These are phyloP conservation scores for Neopestalotiopsis sp. DNA, from an alignment of 2,329 filamentous ascomycete genomes.

Conservation along the genomic window DNA sequence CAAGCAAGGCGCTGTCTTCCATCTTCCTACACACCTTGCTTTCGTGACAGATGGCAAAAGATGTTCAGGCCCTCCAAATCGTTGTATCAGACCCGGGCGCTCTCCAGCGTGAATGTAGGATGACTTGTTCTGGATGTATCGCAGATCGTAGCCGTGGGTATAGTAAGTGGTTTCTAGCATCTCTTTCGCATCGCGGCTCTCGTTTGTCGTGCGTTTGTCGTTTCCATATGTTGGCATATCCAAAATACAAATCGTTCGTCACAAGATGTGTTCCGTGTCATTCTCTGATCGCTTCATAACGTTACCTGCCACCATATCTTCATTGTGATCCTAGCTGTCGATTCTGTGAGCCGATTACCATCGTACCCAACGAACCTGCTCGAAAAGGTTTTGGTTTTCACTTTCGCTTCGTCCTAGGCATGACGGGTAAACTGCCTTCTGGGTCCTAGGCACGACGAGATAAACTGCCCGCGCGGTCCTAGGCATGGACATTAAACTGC, in stretches of 20 bases:
- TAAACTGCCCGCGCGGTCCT: constrained; percentile 36
- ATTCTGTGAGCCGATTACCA: not conserved
- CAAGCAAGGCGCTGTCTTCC: no score
- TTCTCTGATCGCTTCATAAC: no score
- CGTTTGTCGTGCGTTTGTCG: not conserved
- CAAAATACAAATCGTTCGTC: not conserved
- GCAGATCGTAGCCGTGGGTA: not conserved
- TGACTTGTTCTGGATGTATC: not conserved
- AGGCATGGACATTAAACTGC: constrained; percentile 43
- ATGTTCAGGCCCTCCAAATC: not conserved
- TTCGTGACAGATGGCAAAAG: not conserved
- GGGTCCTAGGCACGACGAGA: not conserved
- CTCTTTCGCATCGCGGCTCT: not conserved
- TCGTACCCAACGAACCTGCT: not conserved
- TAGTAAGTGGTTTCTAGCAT: not conserved
- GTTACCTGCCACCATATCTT: no score
- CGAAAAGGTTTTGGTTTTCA: not conserved
- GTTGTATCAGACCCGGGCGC: not conserved
- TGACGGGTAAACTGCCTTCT: constrained; percentile 7
- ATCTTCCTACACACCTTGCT: not conserved
- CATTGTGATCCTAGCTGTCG: no score
- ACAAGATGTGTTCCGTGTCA: not conserved
- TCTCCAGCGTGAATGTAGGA: not conserved
- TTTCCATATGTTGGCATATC: not conserved
- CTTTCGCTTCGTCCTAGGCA: not conserved